Conservation (phyloP, 805 yeast genomes). For the Pichia exigua region DNA sequence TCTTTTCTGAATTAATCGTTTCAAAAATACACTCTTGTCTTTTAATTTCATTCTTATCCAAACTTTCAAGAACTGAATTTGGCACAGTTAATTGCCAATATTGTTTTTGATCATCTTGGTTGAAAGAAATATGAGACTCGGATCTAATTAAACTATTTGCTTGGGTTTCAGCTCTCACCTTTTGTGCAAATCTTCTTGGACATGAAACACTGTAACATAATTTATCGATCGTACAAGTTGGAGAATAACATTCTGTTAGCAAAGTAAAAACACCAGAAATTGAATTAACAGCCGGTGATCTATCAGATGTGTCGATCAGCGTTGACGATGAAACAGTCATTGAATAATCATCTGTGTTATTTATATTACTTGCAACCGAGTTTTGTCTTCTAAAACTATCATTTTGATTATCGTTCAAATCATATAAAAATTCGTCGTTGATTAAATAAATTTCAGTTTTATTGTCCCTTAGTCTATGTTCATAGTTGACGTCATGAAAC, state of each 20-base stretch:
- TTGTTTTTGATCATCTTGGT: conserved; percentile 71
- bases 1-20: conserved; percentile 87
- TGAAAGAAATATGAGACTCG: conserved; percentile 60
- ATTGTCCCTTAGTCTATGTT: conserved; percentile 86
- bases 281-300: conserved; percentile 10
- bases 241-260: conserved; percentile 91
- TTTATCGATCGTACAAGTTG: conserved; percentile 85
- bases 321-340: conserved; percentile 1
- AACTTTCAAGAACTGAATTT: conserved; percentile 61
- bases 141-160: conserved; percentile 77
- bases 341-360: conserved; percentile 9
- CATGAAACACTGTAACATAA: conserved; percentile 94
- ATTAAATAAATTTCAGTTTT: conserved; percentile 82
- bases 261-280: conserved; percentile 92
- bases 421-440: conserved; percentile 39
- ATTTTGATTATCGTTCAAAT: conserved; percentile 8
- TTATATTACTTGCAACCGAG: conserved; percentile 21
- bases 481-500: conserved; percentile 93
- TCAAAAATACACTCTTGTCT: conserved; percentile 95
- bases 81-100: conserved; percentile 94
- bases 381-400: conserved; percentile 20
- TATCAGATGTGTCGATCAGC: conserved; percentile 1
- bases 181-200: conserved; percentile 92
- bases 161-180: conserved; percentile 82
- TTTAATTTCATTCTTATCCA: conserved; percentile 79